Conservation (phyloP, 441 rosid species). For the Bocquillonia castaneifolia region DNA sequence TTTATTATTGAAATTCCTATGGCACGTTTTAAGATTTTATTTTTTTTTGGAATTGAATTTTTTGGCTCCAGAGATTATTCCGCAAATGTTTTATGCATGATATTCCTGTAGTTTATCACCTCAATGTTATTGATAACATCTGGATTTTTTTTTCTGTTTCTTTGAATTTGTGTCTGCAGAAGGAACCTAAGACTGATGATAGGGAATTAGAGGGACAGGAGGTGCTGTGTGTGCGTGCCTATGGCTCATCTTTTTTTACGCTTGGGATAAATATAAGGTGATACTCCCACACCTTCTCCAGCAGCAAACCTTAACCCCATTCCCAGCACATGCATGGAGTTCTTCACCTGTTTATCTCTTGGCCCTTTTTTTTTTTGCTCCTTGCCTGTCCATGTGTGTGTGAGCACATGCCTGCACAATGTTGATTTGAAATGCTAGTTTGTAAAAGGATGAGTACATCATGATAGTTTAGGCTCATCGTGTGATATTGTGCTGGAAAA, state of each 20-base stretch:
- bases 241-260: constrained; percentile 78
- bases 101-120: constrained; percentile 10
- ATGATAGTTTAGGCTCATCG: background rate
- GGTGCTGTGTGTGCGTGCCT: constrained; percentile 74
- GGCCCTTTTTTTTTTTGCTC: background rate
- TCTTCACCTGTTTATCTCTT: background rate
- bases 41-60: background rate
- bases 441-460: background rate
- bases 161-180: constrained; percentile 42
- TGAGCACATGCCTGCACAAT: background rate
- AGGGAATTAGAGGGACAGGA: constrained; percentile 59
- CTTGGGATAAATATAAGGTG: constrained; percentile 93
- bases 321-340: background rate
- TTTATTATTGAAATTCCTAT: background rate
- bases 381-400: background rate
- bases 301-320: background rate
- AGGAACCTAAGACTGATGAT: constrained; percentile 37
- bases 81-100: background rate
- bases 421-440: background rate
- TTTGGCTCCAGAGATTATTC: background rate
- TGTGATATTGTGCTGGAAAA: background rate
- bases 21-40: background rate
- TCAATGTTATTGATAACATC: background rate
- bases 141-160: constrained; percentile 13
- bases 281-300: background rate